Evolutionary conservation across 225 moss, liverwort and hornwort species (phyloP).

Genomic region (Takakia lepidozioides): DNA sequence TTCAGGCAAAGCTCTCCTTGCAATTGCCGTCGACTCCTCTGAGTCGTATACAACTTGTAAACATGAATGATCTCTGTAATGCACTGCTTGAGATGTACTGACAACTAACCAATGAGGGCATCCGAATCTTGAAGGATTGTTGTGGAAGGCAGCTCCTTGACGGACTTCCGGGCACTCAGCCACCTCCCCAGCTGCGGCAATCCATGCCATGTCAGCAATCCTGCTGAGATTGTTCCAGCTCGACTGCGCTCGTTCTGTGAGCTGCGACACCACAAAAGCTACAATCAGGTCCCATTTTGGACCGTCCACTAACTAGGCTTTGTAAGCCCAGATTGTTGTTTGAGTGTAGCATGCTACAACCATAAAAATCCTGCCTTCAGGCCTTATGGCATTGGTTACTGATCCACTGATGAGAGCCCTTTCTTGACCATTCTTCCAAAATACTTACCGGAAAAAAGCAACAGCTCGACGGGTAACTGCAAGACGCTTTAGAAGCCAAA

Average conservation of each 20-base stretch:
- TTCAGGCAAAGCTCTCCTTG: too few species aligned
- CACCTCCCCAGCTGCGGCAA: slow-evolving; percentile 35
- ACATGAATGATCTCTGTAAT: neutral
- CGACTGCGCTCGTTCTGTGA: slow-evolving; percentile 30
- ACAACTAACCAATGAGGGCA: slow-evolving; percentile 7
- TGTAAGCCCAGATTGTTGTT: too few species aligned
- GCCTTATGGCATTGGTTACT: too few species aligned
- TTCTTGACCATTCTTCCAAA: neutral
- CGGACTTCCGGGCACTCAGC: slow-evolving; percentile 21
- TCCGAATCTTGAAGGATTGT: slow-evolving; percentile 21
- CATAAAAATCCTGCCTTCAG: neutral
- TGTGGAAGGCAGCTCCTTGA: slow-evolving; percentile 29
- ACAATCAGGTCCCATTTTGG: neutral
- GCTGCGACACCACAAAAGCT: neutral
- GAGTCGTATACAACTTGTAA: neutral
- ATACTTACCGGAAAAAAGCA: slow-evolving; percentile 19
- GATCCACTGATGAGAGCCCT: neutral
- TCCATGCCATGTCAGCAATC: slow-evolving; percentile 20
- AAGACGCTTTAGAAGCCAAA: slow-evolving; percentile 21
- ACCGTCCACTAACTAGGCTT: neutral
- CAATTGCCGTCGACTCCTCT: too few species aligned
- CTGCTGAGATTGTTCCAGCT: slow-evolving; percentile 29
- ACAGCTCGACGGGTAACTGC: slow-evolving; percentile 29
- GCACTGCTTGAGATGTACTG: too few species aligned
- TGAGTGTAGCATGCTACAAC: neutral